Conservation (phyloP, 768 basidiomycete genomes). For the Calocybe indica region DNA sequence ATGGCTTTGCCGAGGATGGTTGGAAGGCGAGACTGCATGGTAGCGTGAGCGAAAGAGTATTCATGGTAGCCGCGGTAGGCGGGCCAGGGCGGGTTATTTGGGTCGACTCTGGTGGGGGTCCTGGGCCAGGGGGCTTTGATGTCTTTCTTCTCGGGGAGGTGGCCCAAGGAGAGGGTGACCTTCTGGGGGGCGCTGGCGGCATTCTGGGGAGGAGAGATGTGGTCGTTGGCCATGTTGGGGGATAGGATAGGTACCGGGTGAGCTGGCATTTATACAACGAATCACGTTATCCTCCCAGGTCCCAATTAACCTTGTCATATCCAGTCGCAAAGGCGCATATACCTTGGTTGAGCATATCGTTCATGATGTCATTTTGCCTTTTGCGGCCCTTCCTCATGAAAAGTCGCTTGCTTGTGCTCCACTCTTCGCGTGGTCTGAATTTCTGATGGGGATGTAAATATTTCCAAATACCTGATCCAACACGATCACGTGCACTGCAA, state of each 20-base stretch:
- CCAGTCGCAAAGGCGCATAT: neutral
- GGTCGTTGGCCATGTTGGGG: conserved; percentile 11
- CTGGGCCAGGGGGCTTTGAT: conserved; percentile 71
- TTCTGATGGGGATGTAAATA: too few species aligned
- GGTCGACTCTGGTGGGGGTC: conserved; percentile 73
- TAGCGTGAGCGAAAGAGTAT: conserved; percentile 84
- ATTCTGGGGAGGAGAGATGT: conserved; percentile 5
- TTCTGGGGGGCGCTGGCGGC: conserved; percentile 41
- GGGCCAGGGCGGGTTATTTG: conserved; percentile 81
- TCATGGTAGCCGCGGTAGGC: conserved; percentile 79
- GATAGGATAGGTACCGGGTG: conserved; percentile 1
- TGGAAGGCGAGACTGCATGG: conserved; percentile 93
- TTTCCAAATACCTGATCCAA: too few species aligned
- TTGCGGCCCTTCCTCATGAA: too few species aligned
- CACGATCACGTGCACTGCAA: too few species aligned
- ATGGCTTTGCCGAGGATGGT: conserved; percentile 96
- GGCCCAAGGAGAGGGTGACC: conserved; percentile 68
- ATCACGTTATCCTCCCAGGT: neutral
- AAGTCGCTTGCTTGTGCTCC: too few species aligned
- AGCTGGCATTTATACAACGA: neutral
- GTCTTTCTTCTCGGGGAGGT: conserved; percentile 67
- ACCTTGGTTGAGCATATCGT: neutral
- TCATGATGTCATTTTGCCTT: too few species aligned
- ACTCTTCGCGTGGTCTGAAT: too few species aligned
- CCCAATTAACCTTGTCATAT: neutral